Evolutionary conservation across 148 eudicot species (phyloP), one percentile per base, ranked within the genome.

Genomic region (Mesembryanthemum crystallinum): DNA sequence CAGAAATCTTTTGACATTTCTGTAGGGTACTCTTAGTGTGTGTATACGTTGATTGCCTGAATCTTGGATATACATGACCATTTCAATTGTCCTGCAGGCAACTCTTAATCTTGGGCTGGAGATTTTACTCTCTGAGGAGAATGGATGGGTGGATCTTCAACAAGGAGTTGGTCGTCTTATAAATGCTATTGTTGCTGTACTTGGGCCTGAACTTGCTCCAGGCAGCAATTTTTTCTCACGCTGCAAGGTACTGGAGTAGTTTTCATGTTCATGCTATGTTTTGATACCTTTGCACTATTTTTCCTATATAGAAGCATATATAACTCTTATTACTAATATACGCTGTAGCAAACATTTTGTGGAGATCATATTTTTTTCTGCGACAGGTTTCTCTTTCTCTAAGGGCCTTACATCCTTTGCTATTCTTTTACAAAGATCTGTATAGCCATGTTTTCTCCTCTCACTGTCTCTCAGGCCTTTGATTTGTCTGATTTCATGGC

Each of bases 161-260:
- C 98, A 92, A 84, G 94, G 90, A 82, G 85, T 95, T 69, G 98
- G 96, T 77, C 96, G 96, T 69, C 92, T 95, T 58, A 89, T 95
- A 77, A 95, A 95, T 88, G 98, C 98, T 75, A 89, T 95, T 85
- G 98, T 95, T 78, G 96, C 98, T 83, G 94, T 92, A 71, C 88
- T 92, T 81, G 98, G 98, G 78, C 98, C 98, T 76, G 98, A 95
- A 81, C 98, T 95, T 85, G 82, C 92, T 57, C 94, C 98, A 68
- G 98, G 92, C 73, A 95, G 98, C 88, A 92, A 85, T 80, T 95
- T 95, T 78, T 95, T 95, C 85, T 92, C 98, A 17, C 98, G 97
- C 76, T 92, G 97, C 91, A 95, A 92, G 98, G 98, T 95, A 82
- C 52, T 23, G 13, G 69, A 37, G 57, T 52, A 70, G 45, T 76